phyloP scores from a whole-genome alignment of 208 protist species.

The Cochliopodium minus region DNA sequence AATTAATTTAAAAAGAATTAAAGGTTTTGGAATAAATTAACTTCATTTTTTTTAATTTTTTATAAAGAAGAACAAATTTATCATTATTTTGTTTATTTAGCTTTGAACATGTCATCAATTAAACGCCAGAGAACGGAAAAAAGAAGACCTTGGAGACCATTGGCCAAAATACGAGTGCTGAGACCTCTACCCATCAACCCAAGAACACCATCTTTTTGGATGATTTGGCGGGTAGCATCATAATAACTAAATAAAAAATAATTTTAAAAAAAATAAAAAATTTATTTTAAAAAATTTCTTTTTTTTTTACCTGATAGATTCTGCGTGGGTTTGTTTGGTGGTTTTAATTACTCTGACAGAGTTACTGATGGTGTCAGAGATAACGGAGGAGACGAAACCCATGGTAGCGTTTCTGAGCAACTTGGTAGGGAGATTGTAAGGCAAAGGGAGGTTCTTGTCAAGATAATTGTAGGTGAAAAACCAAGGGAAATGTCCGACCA shows the following conservation, averaged over 20 bases:
- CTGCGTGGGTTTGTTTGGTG: conserved; percentile 26
- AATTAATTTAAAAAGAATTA: too few species aligned
- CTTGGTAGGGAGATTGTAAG: conserved; percentile 5
- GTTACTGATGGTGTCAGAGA: conserved; percentile 40
- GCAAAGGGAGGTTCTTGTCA: conserved; percentile 19
- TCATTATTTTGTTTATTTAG: too few species aligned
- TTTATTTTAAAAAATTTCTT: background rate
- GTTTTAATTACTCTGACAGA: conserved; percentile 46
- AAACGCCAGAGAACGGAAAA: conserved; percentile 35
- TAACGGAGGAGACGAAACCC: conserved; percentile 33
- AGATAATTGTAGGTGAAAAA: conserved; percentile 37
- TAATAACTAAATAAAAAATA: conserved; percentile 12
- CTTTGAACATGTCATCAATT: conserved; percentile 9
- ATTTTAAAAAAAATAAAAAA: conserved; percentile 1
- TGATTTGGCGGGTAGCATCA: conserved; percentile 10
- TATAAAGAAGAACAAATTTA: too few species aligned
- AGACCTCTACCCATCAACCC: conserved; percentile 40
- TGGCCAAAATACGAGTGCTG: conserved; percentile 37
- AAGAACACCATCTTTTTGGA: conserved; percentile 27
- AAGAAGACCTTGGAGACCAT: conserved; percentile 36
- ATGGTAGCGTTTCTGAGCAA: conserved; percentile 16
- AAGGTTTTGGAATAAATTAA: too few species aligned
- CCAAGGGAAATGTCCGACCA: conserved; percentile 37
- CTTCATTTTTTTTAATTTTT: too few species aligned
- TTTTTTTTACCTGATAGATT: conserved; percentile 23